Conservation (phyloP, 1,139 yeast genomes). For the Blastobotrys petasosporus region DNA sequence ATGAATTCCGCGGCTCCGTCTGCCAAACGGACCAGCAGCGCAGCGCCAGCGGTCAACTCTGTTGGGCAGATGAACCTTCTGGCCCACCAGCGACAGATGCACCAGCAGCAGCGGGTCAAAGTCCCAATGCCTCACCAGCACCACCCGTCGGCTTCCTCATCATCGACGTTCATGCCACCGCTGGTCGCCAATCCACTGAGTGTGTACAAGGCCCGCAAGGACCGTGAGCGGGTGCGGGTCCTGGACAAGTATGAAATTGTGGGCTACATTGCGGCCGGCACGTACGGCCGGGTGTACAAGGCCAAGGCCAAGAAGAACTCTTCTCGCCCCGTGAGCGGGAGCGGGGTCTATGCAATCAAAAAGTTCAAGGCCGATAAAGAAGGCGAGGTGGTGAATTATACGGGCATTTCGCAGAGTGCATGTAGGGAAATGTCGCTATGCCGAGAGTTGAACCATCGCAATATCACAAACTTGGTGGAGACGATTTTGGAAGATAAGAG, state of each 20-base stretch:
- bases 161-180: slow-evolving; percentile 15
- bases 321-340: slow-evolving; percentile 3
- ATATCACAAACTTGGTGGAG: slow-evolving; percentile 73
- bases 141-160: background rate
- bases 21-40: too few species aligned
- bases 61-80: too few species aligned
- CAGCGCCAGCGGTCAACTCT: too few species aligned
- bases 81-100: too few species aligned
- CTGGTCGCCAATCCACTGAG: slow-evolving; percentile 33
- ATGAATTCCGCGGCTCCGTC: too few species aligned
- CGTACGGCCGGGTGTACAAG: slow-evolving; percentile 93
- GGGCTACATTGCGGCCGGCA: slow-evolving; percentile 98
- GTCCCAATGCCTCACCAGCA: slow-evolving; percentile 2
- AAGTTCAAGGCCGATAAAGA: slow-evolving; percentile 93
- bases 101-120: slow-evolving; percentile 1
- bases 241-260: slow-evolving; percentile 75
- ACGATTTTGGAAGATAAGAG: slow-evolving; percentile 85
- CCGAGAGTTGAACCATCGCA: slow-evolving; percentile 74
- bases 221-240: slow-evolving; percentile 62
- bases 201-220: slow-evolving; percentile 49
- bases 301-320: slow-evolving; percentile 47
- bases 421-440: slow-evolving; percentile 95
- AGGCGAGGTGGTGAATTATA: slow-evolving; percentile 82
- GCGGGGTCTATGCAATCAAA: slow-evolving; percentile 61
- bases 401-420: slow-evolving; percentile 95